phyloP scores from a whole-genome alignment of 768 basidiomycete genomes.

The Suillus alpinus region DNA sequence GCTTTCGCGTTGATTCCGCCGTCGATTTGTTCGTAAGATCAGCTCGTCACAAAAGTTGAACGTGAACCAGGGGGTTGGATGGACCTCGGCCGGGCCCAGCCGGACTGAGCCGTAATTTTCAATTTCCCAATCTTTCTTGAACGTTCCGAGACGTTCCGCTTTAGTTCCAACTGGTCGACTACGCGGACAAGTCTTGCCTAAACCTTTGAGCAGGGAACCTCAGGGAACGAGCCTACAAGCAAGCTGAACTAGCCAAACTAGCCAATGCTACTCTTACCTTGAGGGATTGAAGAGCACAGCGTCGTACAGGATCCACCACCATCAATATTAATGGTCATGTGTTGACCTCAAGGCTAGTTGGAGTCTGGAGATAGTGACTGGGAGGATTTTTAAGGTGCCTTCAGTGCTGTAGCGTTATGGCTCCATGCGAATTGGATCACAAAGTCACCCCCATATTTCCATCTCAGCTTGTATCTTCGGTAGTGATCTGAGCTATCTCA shows the following conservation, averaged over 20 bases:
- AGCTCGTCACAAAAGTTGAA: background rate
- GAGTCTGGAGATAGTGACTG: background rate
- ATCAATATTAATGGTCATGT: background rate
- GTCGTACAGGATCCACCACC: background rate
- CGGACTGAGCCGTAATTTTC: background rate
- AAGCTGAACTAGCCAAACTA: background rate
- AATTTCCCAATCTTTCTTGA: background rate
- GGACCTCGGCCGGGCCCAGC: background rate
- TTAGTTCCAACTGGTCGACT: background rate
- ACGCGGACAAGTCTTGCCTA: background rate
- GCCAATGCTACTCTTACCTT: background rate
- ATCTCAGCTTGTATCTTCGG: conserved; percentile 1
- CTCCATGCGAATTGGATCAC: background rate
- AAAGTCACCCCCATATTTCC: background rate
- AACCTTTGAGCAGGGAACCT: background rate
- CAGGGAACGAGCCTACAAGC: background rate
- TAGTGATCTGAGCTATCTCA: background rate
- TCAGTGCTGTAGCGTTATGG: background rate
- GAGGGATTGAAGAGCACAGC: background rate
- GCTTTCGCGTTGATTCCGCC: background rate
- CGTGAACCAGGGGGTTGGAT: background rate
- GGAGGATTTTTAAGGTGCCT: background rate
- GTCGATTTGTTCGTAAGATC: background rate
- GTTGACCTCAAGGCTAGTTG: background rate
- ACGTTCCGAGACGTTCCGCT: background rate